Evolutionary conservation across 805 yeast species (phyloP), one percentile per base, ranked within the genome.

Genomic region (Ogataea ganodermae): DNA sequence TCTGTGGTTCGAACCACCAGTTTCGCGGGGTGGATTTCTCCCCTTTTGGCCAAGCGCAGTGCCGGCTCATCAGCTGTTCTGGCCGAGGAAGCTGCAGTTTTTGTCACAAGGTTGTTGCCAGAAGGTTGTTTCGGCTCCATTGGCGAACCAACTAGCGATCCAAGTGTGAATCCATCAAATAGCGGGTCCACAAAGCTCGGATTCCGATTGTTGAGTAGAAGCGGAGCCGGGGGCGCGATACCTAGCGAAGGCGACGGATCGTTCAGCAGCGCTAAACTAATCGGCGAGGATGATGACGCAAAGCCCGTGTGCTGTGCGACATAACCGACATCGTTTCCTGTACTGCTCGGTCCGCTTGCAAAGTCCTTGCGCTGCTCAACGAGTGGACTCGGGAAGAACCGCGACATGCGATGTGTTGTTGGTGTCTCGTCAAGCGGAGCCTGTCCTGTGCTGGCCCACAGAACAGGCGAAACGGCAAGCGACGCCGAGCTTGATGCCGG

Each of bases 341-440:
- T 20, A 14, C 35, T 35, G 20, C 20, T 39, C 17, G 42, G 16
- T 4, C 40, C 24, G n/a, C 44, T 35, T 2, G 17, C n/a, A 23
- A 46, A 47, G 3, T 59, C 62, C 14, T 44, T 44, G 9, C 52
- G 50, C 17, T 57, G 61, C 18, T 61, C 67, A 6, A 51, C 30
- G 4, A 53, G 42, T 3, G 71, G 71, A 27, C 68, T 63, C 2
- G 72, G 72, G 43, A 68, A 68, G 42, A 68, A 67, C 21, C 72
- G 50, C 3, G 71, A 63, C 57, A 62, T 61, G 17, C 67, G 49
- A 30, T 54, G 56, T 28, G 52, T 47, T 6, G 48, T 50, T 8
- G 65, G 60, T 3, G 63, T 60, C 21, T 58, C 61, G n/a, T 54
- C 60, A 13, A 50, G 27, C 2, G 53, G 46, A 13, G 33, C 18